Conservation (phyloP, 208 protist genomes). For the Willaertia magna region DNA sequence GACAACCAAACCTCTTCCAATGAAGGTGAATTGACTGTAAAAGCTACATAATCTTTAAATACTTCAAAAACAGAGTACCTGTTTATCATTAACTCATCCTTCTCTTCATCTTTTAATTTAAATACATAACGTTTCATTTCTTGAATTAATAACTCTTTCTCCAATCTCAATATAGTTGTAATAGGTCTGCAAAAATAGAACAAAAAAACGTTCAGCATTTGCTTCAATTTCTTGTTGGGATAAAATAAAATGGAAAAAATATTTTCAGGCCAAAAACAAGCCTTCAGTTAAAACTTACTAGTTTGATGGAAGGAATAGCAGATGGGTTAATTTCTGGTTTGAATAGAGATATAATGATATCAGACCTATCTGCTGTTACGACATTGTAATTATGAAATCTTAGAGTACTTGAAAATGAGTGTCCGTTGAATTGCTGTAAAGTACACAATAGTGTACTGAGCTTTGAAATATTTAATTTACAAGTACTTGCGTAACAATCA, state of each 20-base stretch:
- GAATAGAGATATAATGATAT: neutral
- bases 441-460: neutral
- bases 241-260: too few relatives aligned
- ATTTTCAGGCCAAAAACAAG: too few relatives aligned
- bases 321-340: neutral
- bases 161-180: neutral
- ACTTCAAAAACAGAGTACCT: neutral
- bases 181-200: neutral
- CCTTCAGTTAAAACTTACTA: neutral
- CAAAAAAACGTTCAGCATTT: neutral
- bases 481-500: neutral
- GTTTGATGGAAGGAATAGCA: too few relatives aligned
- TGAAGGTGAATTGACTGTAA: too few relatives aligned
- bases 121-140: neutral
- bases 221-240: neutral
- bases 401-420: neutral
- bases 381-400: neutral
- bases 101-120: neutral
- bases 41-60: too few relatives aligned
- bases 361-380: neutral
- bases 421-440: neutral
- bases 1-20: too few relatives aligned
- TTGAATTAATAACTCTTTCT: neutral
- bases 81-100: neutral
- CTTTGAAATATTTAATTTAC: neutral